Base-by-base conservation (phyloP, 768 basidiomycete species). In the Leccinellum luteum region DNA sequence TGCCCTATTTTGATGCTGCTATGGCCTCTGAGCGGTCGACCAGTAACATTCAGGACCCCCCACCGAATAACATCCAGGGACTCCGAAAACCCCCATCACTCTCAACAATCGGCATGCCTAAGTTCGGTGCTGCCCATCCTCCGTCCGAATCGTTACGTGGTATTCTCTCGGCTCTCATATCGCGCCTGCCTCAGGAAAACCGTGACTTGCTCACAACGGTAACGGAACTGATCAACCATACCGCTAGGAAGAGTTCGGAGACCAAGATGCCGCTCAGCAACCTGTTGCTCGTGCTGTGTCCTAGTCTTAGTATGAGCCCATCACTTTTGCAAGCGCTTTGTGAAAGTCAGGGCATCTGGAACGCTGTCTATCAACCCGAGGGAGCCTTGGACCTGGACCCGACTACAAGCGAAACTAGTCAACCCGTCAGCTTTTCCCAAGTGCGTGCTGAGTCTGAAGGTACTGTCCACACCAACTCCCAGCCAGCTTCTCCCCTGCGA, bases 221-320 rank as follows among this genome's bases (percentile, higher is more conserved):
- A 23, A 81, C 85, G 49, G 86, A 92, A 62, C 78, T 97, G 35
- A 89, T 96, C 61, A 84, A 81, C 45, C 84, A 82, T 44, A 94
- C 92, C 14, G 85, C 90, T 0, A 78, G 76, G 55, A 79, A 83
- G 60, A 79, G 80, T 65, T 81, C 80, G 61, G 82, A 85, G 64
- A 98, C 93, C 34, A 92, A 92, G 74, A 98, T 98, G 94, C 92
- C 93, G 3, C 73, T 97, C 62, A 88, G 88, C 70, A 97, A 97
- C 66, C 72, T 98, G 63, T 76, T 95, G 49, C 76, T 95, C 32
- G 88, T 96, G 51, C 86, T 98, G 68, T 94, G 90, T 60, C 95
- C 94, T 7, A 92, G 86, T 68, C 72, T 94, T 67, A 85, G 81
- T 66, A 87, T 94, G 84, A 89, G 77, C 56, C 89, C 90, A 15